Conservation (phyloP, 1,284 basidiomycete species). For the Trametes versicolor region DNA sequence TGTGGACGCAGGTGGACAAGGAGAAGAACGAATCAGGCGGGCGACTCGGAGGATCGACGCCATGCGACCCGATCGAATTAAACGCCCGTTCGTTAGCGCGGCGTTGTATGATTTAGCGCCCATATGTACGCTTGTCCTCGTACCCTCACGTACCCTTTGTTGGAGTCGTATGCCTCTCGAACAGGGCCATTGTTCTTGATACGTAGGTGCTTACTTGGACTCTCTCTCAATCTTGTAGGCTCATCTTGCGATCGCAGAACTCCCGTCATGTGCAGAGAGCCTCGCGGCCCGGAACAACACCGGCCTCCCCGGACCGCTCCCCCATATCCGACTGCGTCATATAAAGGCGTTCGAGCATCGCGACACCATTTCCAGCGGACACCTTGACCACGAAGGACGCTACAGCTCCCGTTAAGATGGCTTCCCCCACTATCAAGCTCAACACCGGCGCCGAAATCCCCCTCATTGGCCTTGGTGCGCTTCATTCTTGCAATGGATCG, state of each 20-base stretch:
- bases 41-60: too few species aligned
- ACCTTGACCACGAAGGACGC: not conserved
- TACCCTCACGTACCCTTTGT: too few species aligned
- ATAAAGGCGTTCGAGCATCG: slow-evolving; percentile 16
- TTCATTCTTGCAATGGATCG: not conserved
- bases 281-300: slow-evolving; percentile 13
- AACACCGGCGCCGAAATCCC: slow-evolving; percentile 78
- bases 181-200: too few species aligned
- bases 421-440: slow-evolving; percentile 63
- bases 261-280: not conserved
- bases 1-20: too few species aligned
- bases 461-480: slow-evolving; percentile 73
- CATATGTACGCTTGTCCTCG: too few species aligned
- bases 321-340: slow-evolving; percentile 8
- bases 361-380: not conserved
- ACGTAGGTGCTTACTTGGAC: too few species aligned
- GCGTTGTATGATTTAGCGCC: too few species aligned
- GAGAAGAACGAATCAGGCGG: too few species aligned
- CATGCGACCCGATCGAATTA: too few species aligned
- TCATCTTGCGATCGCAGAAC: not conserved
- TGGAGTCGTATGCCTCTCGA: too few species aligned
- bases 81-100: too few species aligned
- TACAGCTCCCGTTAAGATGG: slow-evolving; percentile 26
- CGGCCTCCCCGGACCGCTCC: slow-evolving; percentile 18
- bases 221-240: too few species aligned